Conservation (phyloP, 768 basidiomycete species). For the Cystoderma amianthinum region DNA sequence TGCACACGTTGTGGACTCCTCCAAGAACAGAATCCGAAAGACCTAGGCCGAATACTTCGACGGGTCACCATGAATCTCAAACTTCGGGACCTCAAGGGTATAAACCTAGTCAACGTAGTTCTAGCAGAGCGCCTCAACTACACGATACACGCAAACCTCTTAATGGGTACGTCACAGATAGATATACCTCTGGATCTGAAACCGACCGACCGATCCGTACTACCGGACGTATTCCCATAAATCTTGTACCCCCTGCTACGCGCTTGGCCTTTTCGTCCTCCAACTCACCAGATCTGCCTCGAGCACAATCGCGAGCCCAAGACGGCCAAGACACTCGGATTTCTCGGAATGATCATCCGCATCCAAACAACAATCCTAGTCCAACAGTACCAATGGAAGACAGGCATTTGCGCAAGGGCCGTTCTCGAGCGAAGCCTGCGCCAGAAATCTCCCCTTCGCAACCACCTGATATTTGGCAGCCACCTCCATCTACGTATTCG, state of each 20-base stretch:
- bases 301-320: background rate
- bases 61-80: slow-evolving; percentile 3
- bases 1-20: slow-evolving; percentile 29
- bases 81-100: slow-evolving; percentile 10
- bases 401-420: background rate
- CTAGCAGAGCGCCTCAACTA: slow-evolving; percentile 17
- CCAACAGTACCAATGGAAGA: background rate
- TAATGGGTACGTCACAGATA: background rate
- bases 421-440: background rate
- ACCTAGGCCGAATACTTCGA: slow-evolving; percentile 16
- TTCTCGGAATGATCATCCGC: too few relatives aligned
- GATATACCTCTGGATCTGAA: background rate
- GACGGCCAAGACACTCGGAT: too few relatives aligned
- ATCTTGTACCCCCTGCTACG: background rate
- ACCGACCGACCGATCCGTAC: background rate
- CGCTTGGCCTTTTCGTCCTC: too few relatives aligned
- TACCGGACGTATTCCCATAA: too few relatives aligned
- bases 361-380: too few relatives aligned
- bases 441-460: background rate
- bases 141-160: slow-evolving; percentile 3
- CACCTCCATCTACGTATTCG: background rate
- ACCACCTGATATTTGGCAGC: background rate
- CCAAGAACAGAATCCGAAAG: slow-evolving; percentile 17
- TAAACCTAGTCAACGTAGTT: slow-evolving; percentile 19
- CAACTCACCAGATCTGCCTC: too few relatives aligned